Conservation (phyloP, 768 basidiomycete species). For the Naematelia aurantialba region DNA sequence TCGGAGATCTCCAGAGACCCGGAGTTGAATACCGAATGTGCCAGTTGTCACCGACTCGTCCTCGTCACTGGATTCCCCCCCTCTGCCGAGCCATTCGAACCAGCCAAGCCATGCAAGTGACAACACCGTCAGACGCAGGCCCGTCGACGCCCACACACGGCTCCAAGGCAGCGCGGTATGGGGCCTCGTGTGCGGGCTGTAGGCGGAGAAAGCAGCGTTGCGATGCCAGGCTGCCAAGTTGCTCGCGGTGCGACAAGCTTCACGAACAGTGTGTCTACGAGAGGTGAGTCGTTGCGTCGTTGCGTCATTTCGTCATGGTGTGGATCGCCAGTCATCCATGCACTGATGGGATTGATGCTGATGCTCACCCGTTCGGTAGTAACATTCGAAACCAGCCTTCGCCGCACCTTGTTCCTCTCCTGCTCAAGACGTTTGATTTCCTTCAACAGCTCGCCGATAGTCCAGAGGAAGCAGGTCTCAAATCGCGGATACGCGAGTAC, state of each 20-base stretch:
- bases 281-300: conserved; percentile 15
- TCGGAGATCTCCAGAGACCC: not conserved
- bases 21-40: not conserved
- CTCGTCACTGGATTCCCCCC: not conserved
- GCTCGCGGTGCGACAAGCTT: conserved; percentile 10
- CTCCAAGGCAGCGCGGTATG: conserved; percentile 12
- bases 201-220: conserved; percentile 19
- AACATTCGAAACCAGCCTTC: conserved; percentile 15
- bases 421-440: conserved; percentile 15
- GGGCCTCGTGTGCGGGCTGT: conserved; percentile 18
- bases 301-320: no score
- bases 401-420: conserved; percentile 10
- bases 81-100: no score
- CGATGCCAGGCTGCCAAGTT: conserved; percentile 14
- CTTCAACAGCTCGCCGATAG: conserved; percentile 3
- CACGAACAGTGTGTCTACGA: conserved; percentile 20
- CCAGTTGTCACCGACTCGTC: not conserved
- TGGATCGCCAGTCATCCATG: no score
- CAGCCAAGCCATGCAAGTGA: not conserved
- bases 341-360: not conserved
- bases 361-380: not conserved
- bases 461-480: conserved; percentile 5
- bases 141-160: not conserved
- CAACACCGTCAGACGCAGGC: not conserved
- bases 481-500: not conserved